Conservation (phyloP, 2,329 filamentous ascomycete species). For the Colletotrichum neosansevieriae region DNA sequence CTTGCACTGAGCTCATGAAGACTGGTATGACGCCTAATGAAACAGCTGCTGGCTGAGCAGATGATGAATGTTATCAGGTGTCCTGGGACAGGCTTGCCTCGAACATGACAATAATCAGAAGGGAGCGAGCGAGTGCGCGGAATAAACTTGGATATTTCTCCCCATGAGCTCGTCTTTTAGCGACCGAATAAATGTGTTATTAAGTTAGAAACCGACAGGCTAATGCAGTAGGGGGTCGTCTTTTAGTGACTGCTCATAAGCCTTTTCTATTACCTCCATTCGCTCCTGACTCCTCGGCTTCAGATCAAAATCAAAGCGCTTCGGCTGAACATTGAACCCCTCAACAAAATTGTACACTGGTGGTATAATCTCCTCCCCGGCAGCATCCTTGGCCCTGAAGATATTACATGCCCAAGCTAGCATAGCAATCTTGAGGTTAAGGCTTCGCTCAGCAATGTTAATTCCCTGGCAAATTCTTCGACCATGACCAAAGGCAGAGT, state of each 20-base stretch:
- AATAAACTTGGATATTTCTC: too few relatives aligned
- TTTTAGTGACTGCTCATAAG: slow-evolving; percentile 14
- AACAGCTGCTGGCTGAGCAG: too few relatives aligned
- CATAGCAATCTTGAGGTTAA: slow-evolving; percentile 55
- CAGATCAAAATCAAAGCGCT: slow-evolving; percentile 29
- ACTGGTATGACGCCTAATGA: too few relatives aligned
- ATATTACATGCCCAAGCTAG: slow-evolving; percentile 53
- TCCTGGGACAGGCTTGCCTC: too few relatives aligned
- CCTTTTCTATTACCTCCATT: slow-evolving; percentile 27
- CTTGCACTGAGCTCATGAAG: too few relatives aligned
- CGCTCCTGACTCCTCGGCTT: slow-evolving; percentile 18
- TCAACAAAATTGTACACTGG: slow-evolving; percentile 32
- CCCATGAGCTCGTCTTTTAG: too few relatives aligned
- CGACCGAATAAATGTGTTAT: background rate
- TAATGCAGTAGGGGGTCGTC: slow-evolving; percentile 28
- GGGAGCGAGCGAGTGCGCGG: too few relatives aligned
- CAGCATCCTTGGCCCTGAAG: slow-evolving; percentile 45
- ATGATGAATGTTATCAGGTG: too few relatives aligned
- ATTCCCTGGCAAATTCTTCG: slow-evolving; percentile 60
- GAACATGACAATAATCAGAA: too few relatives aligned
- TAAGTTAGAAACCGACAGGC: background rate
- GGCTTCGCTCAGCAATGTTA: slow-evolving; percentile 55
- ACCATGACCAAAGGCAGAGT: slow-evolving; percentile 65
- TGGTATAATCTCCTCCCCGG: slow-evolving; percentile 40
- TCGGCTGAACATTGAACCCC: slow-evolving; percentile 37